Conservation (phyloP, 352 stramenopile genomes). For the Phytophthora melonis region DNA sequence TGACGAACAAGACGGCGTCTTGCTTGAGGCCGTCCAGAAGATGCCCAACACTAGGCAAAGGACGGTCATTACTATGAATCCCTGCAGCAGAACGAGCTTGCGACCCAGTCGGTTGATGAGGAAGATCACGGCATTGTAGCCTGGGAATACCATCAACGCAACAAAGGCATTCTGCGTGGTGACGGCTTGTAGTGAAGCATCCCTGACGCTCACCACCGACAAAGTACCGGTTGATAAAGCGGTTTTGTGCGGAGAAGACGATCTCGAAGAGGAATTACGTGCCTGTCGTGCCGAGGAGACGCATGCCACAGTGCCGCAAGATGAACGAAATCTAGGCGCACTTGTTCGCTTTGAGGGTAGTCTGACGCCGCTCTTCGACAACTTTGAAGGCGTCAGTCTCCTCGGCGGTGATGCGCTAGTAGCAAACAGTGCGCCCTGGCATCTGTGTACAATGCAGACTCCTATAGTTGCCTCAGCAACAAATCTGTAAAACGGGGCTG, state of each 20-base stretch:
- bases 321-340: slow-evolving; percentile 45
- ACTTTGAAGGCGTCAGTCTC: slow-evolving; percentile 59
- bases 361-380: slow-evolving; percentile 12
- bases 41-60: slow-evolving; percentile 61
- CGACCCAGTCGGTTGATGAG: slow-evolving; percentile 74
- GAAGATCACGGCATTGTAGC: slow-evolving; percentile 79
- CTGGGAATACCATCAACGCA: slow-evolving; percentile 66
- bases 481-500: too few relatives aligned
- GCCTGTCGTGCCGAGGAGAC: slow-evolving; percentile 65
- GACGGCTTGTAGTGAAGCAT: slow-evolving; percentile 57
- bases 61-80: slow-evolving; percentile 65
- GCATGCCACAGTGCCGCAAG: slow-evolving; percentile 47
- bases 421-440: slow-evolving; percentile 31
- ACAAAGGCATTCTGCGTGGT: slow-evolving; percentile 57
- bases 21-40: slow-evolving; percentile 65
- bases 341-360: slow-evolving; percentile 3
- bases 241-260: slow-evolving; percentile 75
- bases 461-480: too few relatives aligned
- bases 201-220: slow-evolving; percentile 52
- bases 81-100: slow-evolving; percentile 67
- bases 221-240: slow-evolving; percentile 76
- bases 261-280: slow-evolving; percentile 89
- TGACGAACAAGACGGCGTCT: slow-evolving; percentile 61
- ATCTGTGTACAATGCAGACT: too few relatives aligned
- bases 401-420: slow-evolving; percentile 60